Evolutionary conservation across 1,139 yeast species (phyloP), one percentile per base, ranked within the genome.

Genomic region (Geotrichum macrosporum): DNA sequence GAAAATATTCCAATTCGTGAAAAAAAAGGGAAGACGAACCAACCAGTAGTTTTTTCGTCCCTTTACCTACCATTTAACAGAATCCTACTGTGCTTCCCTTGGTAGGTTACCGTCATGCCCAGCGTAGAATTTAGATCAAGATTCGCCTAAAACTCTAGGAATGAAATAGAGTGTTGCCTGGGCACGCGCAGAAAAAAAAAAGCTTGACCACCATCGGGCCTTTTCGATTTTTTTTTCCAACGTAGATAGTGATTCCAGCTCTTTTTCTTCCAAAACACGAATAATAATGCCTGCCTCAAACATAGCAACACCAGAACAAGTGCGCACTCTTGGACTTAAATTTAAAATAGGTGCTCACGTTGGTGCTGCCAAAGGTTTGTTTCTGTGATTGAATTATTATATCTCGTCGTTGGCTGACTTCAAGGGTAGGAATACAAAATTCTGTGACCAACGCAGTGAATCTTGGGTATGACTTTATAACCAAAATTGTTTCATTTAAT

Each of bases 361-460:
- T 2, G 55, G 65, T 9, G 59, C 67, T 0, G 59, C 64, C 15
- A 65, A 64, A 37, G 70, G 70, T 50, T 57, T 13, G 50, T 52
- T 6, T 35, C 9, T 32, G 9, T 21, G n/a, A 26, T 40, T n/a
- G n/a, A n/a, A 15, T n/a, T 24, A n/a, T 26, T 34, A 16, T 30
- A 13, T 12, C 4, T 39, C 21, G 9, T 31, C n/a, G 20, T 6
- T 10, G 29, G 2, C 8, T 34, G 34, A 18, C 13, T 10, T 29
- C 15, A 31, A 22, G 12, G 20, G 32, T 16, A 53, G 78, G 78
- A 1, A 75, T 87, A 3, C 81, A 86, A 45, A 85, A 85, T 41
- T 74, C 95, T 2, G 82, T 88, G 1, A 67, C 75, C 24, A 84
- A 85, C 62, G 92, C 95, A 4, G 74, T 76, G 69, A 75, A 78